Percentiles rank a stretch among this genome's conserved stretches.
These are phyloP conservation scores for Strobilomyces dryophilus DNA, from an alignment of 768 basidiomycete genomes.

Conservation along the genomic window DNA sequence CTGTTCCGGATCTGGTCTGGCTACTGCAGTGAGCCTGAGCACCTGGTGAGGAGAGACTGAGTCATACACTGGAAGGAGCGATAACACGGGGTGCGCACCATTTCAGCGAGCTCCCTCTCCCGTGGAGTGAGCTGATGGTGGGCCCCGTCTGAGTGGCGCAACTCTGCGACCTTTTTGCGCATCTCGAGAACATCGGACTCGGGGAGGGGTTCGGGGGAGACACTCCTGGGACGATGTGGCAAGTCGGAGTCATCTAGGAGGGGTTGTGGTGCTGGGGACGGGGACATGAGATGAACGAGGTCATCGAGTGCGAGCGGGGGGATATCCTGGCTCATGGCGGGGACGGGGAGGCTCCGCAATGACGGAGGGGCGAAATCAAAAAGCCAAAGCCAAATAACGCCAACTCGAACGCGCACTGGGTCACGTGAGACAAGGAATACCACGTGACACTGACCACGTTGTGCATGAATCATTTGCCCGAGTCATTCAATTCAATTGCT, in stretches of 20 bases:
- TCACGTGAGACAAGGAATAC: constrained; percentile 31
- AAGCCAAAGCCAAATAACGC: constrained; percentile 31
- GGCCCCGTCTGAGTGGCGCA: constrained; percentile 33
- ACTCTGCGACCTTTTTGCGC: constrained; percentile 42
- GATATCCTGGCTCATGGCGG: constrained; percentile 31
- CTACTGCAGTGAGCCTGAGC: constrained; percentile 40
- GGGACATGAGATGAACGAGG: constrained; percentile 51
- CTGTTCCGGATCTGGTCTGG: constrained; percentile 41
- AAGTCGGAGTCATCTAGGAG: constrained; percentile 19
- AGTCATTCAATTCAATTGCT: too few species aligned
- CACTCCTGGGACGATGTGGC: constrained; percentile 17
- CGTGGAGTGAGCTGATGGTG: constrained; percentile 25
- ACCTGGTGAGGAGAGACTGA: constrained; percentile 35
- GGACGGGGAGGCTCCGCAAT: background rate
- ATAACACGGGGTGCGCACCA: constrained; percentile 41
- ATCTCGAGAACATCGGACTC: constrained; percentile 47
- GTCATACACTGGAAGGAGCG: constrained; percentile 4
- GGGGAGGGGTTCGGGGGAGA: constrained; percentile 38
- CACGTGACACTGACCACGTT: constrained; percentile 18
- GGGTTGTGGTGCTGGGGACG: constrained; percentile 39
- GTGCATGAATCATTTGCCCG: too few species aligned
- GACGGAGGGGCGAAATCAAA: constrained; percentile 26
- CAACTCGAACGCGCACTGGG: constrained; percentile 33
- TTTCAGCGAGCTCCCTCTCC: constrained; percentile 53
- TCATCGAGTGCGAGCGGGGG: constrained; percentile 50